A percentile compares a stretch with the other conserved stretches of the same genome.
phyloP scores from a whole-genome alignment of 352 stramenopile species.

The Phytopythium mirpurense region DNA sequence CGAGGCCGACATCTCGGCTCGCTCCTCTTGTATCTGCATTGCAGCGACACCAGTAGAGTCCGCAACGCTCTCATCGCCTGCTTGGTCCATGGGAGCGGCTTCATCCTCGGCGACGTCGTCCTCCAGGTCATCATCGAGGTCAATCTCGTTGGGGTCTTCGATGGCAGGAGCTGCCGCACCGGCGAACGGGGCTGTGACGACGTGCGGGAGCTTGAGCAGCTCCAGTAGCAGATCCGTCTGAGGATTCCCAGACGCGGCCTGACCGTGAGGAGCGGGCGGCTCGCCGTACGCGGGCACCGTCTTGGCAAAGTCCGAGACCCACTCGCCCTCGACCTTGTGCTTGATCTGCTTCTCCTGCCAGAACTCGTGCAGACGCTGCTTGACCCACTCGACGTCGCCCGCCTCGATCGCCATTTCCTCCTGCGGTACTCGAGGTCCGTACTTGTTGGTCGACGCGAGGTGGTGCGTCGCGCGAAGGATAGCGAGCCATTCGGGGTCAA shows the following conservation, averaged over 20 bases:
- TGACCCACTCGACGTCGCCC: slow-evolving; percentile 77
- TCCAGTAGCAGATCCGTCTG: slow-evolving; percentile 94
- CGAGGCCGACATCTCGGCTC: background rate
- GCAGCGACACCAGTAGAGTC: background rate
- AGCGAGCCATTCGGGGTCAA: slow-evolving; percentile 94
- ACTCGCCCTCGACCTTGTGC: slow-evolving; percentile 46
- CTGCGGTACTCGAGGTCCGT: slow-evolving; percentile 59
- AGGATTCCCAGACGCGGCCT: slow-evolving; percentile 80
- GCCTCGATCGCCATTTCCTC: slow-evolving; percentile 73
- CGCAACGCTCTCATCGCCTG: background rate
- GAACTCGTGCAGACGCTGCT: slow-evolving; percentile 40
- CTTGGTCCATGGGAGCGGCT: background rate
- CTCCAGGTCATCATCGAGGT: slow-evolving; percentile 42
- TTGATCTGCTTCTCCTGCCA: slow-evolving; percentile 41
- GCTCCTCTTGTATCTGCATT: slow-evolving; percentile 9
- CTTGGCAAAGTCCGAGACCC: slow-evolving; percentile 76
- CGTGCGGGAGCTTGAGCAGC: slow-evolving; percentile 91
- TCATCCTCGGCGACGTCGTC: slow-evolving; percentile 9
- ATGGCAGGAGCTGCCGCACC: slow-evolving; percentile 7
- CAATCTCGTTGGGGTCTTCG: slow-evolving; percentile 54
- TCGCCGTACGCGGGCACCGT: slow-evolving; percentile 63
- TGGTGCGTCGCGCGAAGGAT: slow-evolving; percentile 91
- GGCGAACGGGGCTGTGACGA: slow-evolving; percentile 90
- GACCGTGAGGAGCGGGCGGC: slow-evolving; percentile 7
- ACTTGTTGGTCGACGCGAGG: slow-evolving; percentile 64